Evolutionary conservation across 257 asterid genomes (phyloP).

Genomic region (Solanum chilense): DNA sequence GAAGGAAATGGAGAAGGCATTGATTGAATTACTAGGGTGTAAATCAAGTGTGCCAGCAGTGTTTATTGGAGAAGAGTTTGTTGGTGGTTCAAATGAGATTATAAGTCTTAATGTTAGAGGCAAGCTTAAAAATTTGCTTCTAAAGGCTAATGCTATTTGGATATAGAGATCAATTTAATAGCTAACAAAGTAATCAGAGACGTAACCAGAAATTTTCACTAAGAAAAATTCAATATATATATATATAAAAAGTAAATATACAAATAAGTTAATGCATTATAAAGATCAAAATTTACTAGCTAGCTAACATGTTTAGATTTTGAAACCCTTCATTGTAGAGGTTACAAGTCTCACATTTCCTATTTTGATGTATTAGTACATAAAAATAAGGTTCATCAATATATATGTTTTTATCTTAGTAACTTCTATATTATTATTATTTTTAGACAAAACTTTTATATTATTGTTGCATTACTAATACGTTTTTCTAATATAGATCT

Average conservation of each 20-base stretch:
- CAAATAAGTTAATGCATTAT: not conserved
- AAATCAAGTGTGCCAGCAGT: not conserved
- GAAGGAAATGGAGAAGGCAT: not conserved
- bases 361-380: not conserved
- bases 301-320: not conserved
- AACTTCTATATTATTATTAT: not conserved
- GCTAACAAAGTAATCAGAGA: not conserved
- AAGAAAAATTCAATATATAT: not conserved
- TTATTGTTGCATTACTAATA: not conserved
- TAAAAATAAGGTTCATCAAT: not conserved
- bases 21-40: not conserved
- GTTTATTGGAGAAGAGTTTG: not conserved
- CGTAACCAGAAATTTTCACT: not conserved
- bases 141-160: not conserved
- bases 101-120: not conserved
- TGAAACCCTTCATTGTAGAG: not conserved
- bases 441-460: not conserved
- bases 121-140: not conserved
- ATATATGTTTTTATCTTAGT: not conserved
- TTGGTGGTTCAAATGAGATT: not conserved
- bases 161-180: not conserved
- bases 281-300: not conserved
- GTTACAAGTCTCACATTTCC: not conserved
- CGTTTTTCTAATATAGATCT: not conserved
- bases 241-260: not conserved